Evolutionary conservation across 169 alveolate genomes (phyloP), one percentile per base, ranked within the genome.

Genomic region (Cryptosporidium andersoni): DNA sequence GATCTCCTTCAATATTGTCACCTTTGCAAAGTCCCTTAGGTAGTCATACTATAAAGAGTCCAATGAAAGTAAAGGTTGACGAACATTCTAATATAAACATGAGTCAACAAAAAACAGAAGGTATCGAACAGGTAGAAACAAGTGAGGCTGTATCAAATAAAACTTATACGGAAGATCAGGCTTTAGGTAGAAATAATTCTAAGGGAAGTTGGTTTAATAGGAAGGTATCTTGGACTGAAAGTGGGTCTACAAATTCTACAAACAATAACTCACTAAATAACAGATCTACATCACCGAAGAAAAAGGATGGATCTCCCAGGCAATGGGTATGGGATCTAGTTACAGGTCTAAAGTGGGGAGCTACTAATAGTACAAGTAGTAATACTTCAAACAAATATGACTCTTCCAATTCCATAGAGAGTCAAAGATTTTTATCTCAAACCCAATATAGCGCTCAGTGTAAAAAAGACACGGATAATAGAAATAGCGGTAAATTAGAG

Each of bases 321-420:
- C 85, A 74, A 36, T 74, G 85, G 85, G 60, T 74, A 68, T 74
- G 85, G 85, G 85, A 74, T 58, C 55, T 74, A 12, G 85, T 74
- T 25, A 11, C 85, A 14, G 85, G 85, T 16, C 43, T 74, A 43
- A 74, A 55, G 48, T 74, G 85, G 85, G 85, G 85, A 5, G 40
- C 51, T 5, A 60, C 39, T 36, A 58, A 52, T 25, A 34, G 60
- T 55, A 63, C 63, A 45, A 11, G 48, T 62, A 74, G 49, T 58
- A 45, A 48, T 0, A 74, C 25, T 5, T 34, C 2, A 6, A 60
- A 60, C 5, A 60, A 60, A 25, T 25, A 25, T 25, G 25, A 25
- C 25, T 25, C 25, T 25, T 25, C 25, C 25, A 25, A 25, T 25
- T 25, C 25, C 25, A 25, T 25, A 25, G 25, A 25, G 25, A 25